Conservation (phyloP, 208 protist genomes). For the Trichomonas tenax region DNA sequence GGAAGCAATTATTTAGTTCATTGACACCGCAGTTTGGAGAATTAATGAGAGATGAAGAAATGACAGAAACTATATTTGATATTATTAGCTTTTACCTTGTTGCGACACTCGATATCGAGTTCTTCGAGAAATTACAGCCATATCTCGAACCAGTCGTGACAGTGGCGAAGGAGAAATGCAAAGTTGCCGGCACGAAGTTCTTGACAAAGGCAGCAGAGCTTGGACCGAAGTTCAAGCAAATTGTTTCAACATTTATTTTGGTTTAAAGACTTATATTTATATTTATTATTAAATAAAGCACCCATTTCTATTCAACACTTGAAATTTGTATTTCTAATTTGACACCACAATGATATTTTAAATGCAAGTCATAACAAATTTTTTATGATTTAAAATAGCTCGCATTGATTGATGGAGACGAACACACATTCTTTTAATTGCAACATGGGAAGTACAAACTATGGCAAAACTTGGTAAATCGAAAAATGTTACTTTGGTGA, state of each 20-base stretch:
- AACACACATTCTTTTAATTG: too few species aligned
- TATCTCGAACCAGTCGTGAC: neutral
- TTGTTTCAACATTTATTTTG: neutral
- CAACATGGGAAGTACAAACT: too few species aligned
- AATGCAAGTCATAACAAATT: too few species aligned
- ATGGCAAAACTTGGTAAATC: too few species aligned
- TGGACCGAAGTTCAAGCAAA: neutral
- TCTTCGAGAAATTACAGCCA: neutral
- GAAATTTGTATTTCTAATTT: too few species aligned
- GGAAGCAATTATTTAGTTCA: neutral
- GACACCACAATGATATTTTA: too few species aligned
- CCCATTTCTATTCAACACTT: too few species aligned
- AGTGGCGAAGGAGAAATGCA: constrained; percentile 12
- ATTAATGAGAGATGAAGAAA: constrained; percentile 16
- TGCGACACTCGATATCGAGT: neutral
- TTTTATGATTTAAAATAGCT: too few species aligned
- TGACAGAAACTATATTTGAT: neutral
- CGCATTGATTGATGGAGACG: too few species aligned
- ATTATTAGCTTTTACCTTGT: neutral
- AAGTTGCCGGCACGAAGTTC: neutral
- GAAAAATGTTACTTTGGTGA: too few species aligned
- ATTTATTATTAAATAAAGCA: neutral
- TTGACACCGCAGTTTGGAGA: neutral
- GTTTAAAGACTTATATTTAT: neutral
- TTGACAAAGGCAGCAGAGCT: neutral